A percentile compares a stretch with the other conserved stretches of the same genome.
These are phyloP conservation scores for Fusarium foetens DNA, from an alignment of 2,329 filamentous ascomycete species.

Conservation along the genomic window DNA sequence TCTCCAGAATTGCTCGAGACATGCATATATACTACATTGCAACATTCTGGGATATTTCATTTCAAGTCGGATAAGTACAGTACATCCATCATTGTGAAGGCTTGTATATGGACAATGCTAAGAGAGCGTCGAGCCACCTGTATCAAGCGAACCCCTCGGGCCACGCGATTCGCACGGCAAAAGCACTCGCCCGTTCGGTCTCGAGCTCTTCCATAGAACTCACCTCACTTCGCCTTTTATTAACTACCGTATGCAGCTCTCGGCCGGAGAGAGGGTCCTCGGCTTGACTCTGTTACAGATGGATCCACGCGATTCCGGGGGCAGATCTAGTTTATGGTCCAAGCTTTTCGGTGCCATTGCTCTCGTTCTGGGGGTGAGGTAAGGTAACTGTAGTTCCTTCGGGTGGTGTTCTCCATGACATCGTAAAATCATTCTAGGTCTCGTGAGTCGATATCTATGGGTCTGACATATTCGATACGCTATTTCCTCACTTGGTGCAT, in stretches of 20 bases:
- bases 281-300: slow-evolving; percentile 28
- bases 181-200: slow-evolving; percentile 15
- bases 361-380: background rate
- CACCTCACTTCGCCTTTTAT: slow-evolving; percentile 25
- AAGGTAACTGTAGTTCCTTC: background rate
- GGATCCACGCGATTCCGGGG: slow-evolving; percentile 17
- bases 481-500: slow-evolving; percentile 5
- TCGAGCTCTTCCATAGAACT: background rate
- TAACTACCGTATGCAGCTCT: slow-evolving; percentile 24
- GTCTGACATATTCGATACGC: slow-evolving; percentile 30
- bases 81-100: background rate
- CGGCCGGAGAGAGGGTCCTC: slow-evolving; percentile 32
- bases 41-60: background rate
- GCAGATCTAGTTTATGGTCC: slow-evolving; percentile 5
- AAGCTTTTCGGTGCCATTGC: slow-evolving; percentile 3
- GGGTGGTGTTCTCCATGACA: slow-evolving; percentile 1
- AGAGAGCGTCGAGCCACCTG: background rate
- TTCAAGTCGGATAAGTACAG: background rate
- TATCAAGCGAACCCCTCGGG: background rate
- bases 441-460: slow-evolving; percentile 18
- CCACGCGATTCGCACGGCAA: slow-evolving; percentile 31
- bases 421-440: slow-evolving; percentile 4
- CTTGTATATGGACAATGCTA: slow-evolving; percentile 1
- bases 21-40: slow-evolving; percentile 1
- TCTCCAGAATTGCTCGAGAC: slow-evolving; percentile 2